Base-by-base conservation (phyloP, 257 asterid species). In the Solanum dulcamara region DNA sequence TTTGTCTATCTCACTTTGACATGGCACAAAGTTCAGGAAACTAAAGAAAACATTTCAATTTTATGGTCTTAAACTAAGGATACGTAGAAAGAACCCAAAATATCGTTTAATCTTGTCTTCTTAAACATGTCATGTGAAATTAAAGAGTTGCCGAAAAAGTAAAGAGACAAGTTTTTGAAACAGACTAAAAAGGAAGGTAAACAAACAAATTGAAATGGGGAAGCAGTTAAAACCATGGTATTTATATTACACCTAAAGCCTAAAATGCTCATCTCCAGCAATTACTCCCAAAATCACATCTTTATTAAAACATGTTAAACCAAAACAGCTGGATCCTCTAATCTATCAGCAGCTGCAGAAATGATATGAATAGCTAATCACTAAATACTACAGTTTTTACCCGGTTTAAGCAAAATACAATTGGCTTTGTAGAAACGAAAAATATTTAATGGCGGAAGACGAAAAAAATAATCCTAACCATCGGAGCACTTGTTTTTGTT, bases 401-500 rank as follows among this genome's bases (percentile, higher is more conserved):
- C 77, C 40, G 6, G 18, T 9, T 17, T 33, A 68, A 33, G 11
- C 77, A 68, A 68, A 68, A 68, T 68, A 13, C 77, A 68, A 68
- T 68, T n/a, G n/a, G 26, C 17, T 68, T 68, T 33, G 46, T 33
- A 68, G 17, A 68, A 68, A 18, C 14, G 38, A 20, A 72, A n/a
- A 5, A 40, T n/a, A 15, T 66, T 66, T 14, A 66, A 66, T 66
- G n/a, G 37, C 28, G 24, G 13, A 68, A 68, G 33, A 67, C 6
- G 10, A 66, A 66, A 66, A 14, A 66, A 30, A 67, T 7, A 4
- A 68, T 33, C 44, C 77, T 33, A 66, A 77, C 83, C 83, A 93
- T 97, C 99, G 33, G 98, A 93, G 85, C 90, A 92, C 92, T 93
- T 96, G 88, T 85, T 91, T 92, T 55, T 88, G 85, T 88, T 81